A percentile compares a stretch with the other conserved stretches of the same genome.
Evolutionary conservation across 495 filamentous ascomycete species (phyloP).

Genomic region (Melanomma pulvis-pyrius): DNA sequence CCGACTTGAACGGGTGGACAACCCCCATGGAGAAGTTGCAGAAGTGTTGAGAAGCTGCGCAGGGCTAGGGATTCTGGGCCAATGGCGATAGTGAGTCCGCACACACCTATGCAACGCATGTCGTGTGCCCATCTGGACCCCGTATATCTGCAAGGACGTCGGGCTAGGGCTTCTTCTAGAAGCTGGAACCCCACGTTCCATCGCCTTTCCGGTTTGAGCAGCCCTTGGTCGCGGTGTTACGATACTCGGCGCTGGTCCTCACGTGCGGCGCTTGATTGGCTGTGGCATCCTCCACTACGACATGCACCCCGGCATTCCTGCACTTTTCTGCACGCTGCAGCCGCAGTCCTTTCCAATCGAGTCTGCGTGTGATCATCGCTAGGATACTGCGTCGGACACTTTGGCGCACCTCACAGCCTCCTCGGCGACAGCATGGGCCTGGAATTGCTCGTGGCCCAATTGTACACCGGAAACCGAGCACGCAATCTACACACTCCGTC

Average conservation of each 20-base stretch:
- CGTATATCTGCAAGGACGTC: background rate
- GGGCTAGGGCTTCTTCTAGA: slow-evolving; percentile 26
- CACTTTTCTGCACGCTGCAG: background rate
- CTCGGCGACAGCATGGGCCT: slow-evolving; percentile 1
- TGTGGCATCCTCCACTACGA: background rate
- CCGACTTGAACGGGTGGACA: background rate
- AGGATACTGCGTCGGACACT: background rate
- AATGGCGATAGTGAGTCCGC: background rate
- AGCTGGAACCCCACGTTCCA: slow-evolving; percentile 16
- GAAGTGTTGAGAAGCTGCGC: background rate
- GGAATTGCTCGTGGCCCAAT: slow-evolving; percentile 10
- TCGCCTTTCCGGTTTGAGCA: background rate
- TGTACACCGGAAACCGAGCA: background rate
- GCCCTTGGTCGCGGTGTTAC: background rate
- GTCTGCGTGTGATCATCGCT: slow-evolving; percentile 14
- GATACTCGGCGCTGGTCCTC: slow-evolving; percentile 17
- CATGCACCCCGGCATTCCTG: background rate
- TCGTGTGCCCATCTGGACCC: slow-evolving; percentile 9
- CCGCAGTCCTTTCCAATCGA: background rate
- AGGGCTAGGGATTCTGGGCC: background rate
- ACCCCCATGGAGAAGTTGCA: background rate
- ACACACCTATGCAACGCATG: background rate
- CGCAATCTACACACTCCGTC: slow-evolving; percentile 18
- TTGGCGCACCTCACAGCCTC: background rate
- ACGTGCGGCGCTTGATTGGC: slow-evolving; percentile 27